Evolutionary conservation across 2,329 filamentous ascomycete species (phyloP).

Genomic region (Lecanicillium sp.): DNA sequence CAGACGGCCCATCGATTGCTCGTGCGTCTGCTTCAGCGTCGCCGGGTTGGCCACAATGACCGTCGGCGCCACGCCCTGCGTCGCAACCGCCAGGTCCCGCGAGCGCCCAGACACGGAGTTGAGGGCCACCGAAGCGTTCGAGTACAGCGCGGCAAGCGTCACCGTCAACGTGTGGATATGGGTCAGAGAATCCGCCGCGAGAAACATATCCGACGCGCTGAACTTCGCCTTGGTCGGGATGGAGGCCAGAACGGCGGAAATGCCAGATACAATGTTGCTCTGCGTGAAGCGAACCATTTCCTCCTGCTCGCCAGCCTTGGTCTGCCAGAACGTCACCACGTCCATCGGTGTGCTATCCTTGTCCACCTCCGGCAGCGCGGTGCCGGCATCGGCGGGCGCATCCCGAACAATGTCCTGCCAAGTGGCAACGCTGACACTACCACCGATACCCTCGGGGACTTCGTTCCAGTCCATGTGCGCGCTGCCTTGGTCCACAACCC

Average conservation of each 20-base stretch:
- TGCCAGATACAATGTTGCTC: conserved; percentile 76
- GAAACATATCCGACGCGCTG: conserved; percentile 67
- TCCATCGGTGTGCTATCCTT: conserved; percentile 45
- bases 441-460: conserved; percentile 67
- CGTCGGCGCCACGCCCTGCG: conserved; percentile 69
- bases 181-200: conserved; percentile 75
- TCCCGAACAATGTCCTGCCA: conserved; percentile 88
- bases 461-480: conserved; percentile 94
- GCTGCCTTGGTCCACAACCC: conserved; percentile 88
- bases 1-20: conserved; percentile 50
- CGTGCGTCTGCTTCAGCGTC: conserved; percentile 62
- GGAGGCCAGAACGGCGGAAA: conserved; percentile 68
- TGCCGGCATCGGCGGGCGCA: conserved; percentile 46
- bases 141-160: conserved; percentile 75
- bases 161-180: conserved; percentile 72
- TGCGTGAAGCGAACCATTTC: conserved; percentile 80
- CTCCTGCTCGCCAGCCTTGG: conserved; percentile 40
- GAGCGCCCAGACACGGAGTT: conserved; percentile 76
- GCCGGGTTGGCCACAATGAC: conserved; percentile 72
- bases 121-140: conserved; percentile 76
- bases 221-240: conserved; percentile 71
- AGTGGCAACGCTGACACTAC: conserved; percentile 72
- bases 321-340: conserved; percentile 61
- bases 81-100: conserved; percentile 65
- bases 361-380: conserved; percentile 57